Percentiles rank a stretch among this genome's conserved stretches.
Evolutionary conservation across 805 yeast genomes (phyloP).

Genomic region (Cyberlindnera nakhonratchasimensis): DNA sequence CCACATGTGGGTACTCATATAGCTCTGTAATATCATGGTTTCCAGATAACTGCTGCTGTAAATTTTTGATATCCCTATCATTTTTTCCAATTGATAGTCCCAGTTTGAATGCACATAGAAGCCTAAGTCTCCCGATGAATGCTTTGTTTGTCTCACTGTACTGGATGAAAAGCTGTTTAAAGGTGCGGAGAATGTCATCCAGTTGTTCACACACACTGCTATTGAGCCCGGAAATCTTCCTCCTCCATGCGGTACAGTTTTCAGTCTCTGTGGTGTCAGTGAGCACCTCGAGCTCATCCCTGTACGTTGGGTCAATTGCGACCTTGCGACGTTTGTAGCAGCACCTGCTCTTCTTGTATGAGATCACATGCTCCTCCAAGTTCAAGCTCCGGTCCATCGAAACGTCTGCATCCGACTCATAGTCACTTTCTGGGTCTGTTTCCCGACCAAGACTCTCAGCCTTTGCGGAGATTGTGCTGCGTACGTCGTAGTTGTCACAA

Average conservation of each 20-base stretch:
- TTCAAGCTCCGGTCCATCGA: slow-evolving; percentile 10
- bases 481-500: neutral
- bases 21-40: slow-evolving; percentile 3
- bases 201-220: neutral
- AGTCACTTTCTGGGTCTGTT: neutral
- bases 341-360: slow-evolving; percentile 2
- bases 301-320: slow-evolving; percentile 2
- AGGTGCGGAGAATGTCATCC: neutral
- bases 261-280: neutral
- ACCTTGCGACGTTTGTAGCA: slow-evolving; percentile 4
- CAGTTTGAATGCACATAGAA: slow-evolving; percentile 6
- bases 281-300: no score
- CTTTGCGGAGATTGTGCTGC: neutral
- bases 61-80: slow-evolving; percentile 9
- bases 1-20: slow-evolving; percentile 10
- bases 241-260: neutral
- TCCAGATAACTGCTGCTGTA: slow-evolving; percentile 1
- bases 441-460: neutral
- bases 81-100: slow-evolving; percentile 5
- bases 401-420: neutral
- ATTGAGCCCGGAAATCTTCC: no score
- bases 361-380: slow-evolving; percentile 9
- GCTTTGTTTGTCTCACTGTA: neutral
- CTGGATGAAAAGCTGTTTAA: slow-evolving; percentile 1
- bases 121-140: neutral